Evolutionary conservation across 2,329 filamentous ascomycete species (phyloP).

Genomic region (Trichoderma sp.): DNA sequence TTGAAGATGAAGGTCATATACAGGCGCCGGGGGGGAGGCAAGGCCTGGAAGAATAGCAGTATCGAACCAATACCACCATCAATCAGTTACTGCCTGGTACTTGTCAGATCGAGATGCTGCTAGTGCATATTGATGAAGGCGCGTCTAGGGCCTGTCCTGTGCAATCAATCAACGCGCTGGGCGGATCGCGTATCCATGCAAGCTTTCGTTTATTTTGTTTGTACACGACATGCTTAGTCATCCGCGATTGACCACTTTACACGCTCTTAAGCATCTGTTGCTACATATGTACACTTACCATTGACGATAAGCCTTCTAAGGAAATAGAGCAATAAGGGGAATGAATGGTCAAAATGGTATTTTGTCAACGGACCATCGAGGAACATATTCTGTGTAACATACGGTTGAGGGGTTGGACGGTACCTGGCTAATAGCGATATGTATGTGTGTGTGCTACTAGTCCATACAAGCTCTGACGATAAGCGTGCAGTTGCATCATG

Average conservation of each 20-base stretch:
- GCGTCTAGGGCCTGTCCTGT: background rate
- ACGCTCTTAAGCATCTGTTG: background rate
- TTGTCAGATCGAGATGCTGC: slow-evolving; percentile 12
- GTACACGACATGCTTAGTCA: background rate
- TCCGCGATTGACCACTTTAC: background rate
- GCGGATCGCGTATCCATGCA: slow-evolving; percentile 8
- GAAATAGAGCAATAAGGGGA: too few species aligned
- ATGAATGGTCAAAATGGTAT: background rate
- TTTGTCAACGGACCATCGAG: background rate
- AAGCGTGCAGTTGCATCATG: background rate
- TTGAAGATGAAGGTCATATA: slow-evolving; percentile 39
- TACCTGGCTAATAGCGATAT: background rate
- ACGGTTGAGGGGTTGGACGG: background rate
- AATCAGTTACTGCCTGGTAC: background rate
- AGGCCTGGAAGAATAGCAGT: background rate
- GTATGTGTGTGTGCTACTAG: background rate
- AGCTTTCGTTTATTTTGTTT: background rate
- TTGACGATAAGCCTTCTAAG: too few species aligned
- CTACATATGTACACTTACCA: background rate
- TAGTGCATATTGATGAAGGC: background rate
- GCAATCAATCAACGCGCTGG: slow-evolving; percentile 19
- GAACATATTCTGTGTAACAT: background rate
- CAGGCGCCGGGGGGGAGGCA: background rate
- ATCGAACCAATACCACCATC: background rate
- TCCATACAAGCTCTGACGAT: background rate